Conservation (phyloP, 805 yeast species). For the Candida sakaeoensis region DNA sequence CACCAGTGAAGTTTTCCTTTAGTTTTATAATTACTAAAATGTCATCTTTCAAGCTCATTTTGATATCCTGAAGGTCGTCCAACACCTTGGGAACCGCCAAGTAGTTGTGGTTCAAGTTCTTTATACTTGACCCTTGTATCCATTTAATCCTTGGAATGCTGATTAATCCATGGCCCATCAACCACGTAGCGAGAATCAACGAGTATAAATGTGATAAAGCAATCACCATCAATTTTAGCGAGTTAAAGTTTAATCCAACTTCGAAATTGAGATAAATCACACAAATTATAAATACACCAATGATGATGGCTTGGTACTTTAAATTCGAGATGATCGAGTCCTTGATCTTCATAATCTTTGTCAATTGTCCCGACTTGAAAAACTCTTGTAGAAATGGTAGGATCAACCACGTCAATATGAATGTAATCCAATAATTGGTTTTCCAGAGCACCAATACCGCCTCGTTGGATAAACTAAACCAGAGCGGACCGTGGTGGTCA, state of each 20-base stretch:
- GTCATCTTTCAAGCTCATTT: conserved; percentile 58
- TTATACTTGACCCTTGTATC: conserved; percentile 30
- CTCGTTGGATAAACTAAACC: conserved; percentile 45
- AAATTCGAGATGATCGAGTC: conserved; percentile 58
- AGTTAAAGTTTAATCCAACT: conserved; percentile 47
- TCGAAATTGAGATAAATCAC: conserved; percentile 55
- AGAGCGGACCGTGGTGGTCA: conserved; percentile 27
- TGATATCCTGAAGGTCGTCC: conserved; percentile 62
- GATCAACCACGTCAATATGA: conserved; percentile 71
- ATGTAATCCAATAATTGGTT: conserved; percentile 75
- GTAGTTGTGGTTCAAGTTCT: conserved; percentile 39
- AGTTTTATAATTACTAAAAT: conserved; percentile 56
- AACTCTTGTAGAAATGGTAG: conserved; percentile 72
- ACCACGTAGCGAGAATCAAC: conserved; percentile 69
- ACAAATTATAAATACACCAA: conserved; percentile 50
- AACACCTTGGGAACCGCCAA: conserved; percentile 52
- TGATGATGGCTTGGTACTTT: conserved; percentile 56
- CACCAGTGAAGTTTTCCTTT: conserved; percentile 38
- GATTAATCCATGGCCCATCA: conserved; percentile 79
- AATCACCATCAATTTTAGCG: conserved; percentile 63
- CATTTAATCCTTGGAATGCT: conserved; percentile 55
- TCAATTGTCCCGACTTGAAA: conserved; percentile 65
- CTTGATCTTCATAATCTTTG: conserved; percentile 40
- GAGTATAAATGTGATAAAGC: conserved; percentile 78
- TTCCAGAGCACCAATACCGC: conserved; percentile 64